phyloP scores from a whole-genome alignment of 345 rosid genomes.

The Salix brachista region DNA sequence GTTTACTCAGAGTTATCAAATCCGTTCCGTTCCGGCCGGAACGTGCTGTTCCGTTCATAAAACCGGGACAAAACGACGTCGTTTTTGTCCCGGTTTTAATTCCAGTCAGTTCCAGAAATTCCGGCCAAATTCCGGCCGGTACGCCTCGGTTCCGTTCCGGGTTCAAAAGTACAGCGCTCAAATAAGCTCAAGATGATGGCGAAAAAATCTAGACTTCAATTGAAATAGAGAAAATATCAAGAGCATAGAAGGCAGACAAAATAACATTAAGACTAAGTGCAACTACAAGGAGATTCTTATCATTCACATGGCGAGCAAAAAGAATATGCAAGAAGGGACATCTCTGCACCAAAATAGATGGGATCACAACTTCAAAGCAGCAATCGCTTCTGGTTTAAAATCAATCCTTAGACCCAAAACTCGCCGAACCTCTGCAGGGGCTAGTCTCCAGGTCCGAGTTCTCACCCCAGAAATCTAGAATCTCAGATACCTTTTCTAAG shows the following conservation, averaged over 20 bases:
- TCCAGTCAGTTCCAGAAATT: too few species aligned
- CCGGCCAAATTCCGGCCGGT: too few species aligned
- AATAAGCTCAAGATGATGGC: background rate
- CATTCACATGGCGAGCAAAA: too few species aligned
- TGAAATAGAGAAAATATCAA: background rate
- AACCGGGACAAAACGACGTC: too few species aligned
- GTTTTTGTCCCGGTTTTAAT: too few species aligned
- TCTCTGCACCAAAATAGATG: background rate
- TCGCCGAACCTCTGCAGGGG: slow-evolving; percentile 91
- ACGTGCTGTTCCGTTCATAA: too few species aligned
- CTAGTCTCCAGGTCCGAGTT: slow-evolving; percentile 97
- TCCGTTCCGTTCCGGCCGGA: too few species aligned
- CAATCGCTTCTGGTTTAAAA: slow-evolving; percentile 85
- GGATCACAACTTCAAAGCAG: slow-evolving; percentile 75
- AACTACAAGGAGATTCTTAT: background rate
- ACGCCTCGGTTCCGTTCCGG: too few species aligned
- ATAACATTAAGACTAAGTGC: background rate
- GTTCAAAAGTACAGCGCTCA: background rate
- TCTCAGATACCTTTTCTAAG: slow-evolving; percentile 92
- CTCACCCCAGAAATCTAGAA: slow-evolving; percentile 99
- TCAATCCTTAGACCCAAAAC: slow-evolving; percentile 84
- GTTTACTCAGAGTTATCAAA: too few species aligned
- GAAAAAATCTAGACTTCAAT: background rate
- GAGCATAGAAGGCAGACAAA: background rate
- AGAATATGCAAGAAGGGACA: too few species aligned